Conservation (phyloP, 805 yeast genomes). For the Wickerhamiella spandovensis region DNA sequence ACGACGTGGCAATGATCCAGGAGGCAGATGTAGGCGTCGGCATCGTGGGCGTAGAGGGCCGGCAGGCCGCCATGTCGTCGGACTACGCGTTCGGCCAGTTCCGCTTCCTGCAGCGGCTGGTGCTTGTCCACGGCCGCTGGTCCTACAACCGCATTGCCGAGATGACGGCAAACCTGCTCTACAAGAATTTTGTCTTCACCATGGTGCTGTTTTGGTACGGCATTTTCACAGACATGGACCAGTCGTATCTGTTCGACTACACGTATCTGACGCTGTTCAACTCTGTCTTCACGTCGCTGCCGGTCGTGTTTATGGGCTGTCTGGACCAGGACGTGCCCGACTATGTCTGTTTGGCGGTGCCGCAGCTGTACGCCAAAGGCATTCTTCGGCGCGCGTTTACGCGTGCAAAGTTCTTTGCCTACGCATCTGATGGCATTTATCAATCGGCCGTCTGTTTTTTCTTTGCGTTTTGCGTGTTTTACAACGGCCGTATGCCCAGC, state of each 20-base stretch:
- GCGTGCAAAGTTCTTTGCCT: constrained; percentile 42
- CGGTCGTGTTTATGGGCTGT: constrained; percentile 59
- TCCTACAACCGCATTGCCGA: constrained; percentile 61
- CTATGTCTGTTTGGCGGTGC: constrained; percentile 49
- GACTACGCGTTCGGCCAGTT: constrained; percentile 78
- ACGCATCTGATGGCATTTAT: constrained; percentile 56
- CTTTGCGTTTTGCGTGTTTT: constrained; percentile 49
- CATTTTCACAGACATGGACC: constrained; percentile 54
- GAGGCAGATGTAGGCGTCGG: constrained; percentile 79
- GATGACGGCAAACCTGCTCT: constrained; percentile 68
- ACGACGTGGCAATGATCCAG: constrained; percentile 80
- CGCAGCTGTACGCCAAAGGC: constrained; percentile 58
- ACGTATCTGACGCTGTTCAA: constrained; percentile 69
- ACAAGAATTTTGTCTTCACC: constrained; percentile 63
- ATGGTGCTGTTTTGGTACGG: constrained; percentile 69
- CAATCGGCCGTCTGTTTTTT: constrained; percentile 59
- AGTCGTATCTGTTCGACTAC: constrained; percentile 63
- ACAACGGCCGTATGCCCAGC: constrained; percentile 31
- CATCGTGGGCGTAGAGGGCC: constrained; percentile 77
- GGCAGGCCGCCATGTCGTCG: constrained; percentile 78
- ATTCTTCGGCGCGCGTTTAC: constrained; percentile 53
- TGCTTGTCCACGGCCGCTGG: constrained; percentile 77
- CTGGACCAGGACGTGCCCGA: constrained; percentile 67
- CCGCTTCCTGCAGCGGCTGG: constrained; percentile 47
- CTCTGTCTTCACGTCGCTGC: constrained; percentile 68